These are phyloP conservation scores for Nicotiana obtusifolia DNA, from an alignment of 257 asterid genomes.

Conservation along the genomic window DNA sequence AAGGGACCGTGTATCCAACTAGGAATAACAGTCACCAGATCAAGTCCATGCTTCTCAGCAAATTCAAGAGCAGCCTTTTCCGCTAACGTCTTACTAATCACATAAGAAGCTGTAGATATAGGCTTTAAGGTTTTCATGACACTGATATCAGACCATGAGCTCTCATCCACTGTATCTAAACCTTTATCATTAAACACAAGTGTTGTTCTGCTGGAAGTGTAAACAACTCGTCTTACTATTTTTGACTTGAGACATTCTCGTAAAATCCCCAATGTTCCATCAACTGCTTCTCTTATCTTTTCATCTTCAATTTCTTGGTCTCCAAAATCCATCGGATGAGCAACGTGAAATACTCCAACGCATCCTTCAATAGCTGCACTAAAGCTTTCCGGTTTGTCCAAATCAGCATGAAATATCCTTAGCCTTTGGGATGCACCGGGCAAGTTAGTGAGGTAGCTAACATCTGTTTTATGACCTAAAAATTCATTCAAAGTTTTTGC, in stretches of 20 bases:
- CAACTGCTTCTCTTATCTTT: conserved; percentile 16
- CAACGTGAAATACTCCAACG: conserved; percentile 62
- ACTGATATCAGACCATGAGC: conserved; percentile 32
- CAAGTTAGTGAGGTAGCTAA: conserved; percentile 45
- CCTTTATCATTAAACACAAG: conserved; percentile 14
- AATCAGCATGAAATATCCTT: conserved; percentile 47
- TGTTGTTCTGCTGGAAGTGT: conserved; percentile 42
- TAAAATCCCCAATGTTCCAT: conserved; percentile 34
- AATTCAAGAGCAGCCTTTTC: conserved; percentile 49
- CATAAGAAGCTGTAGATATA: conserved; percentile 24
- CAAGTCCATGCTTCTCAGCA: conserved; percentile 44
- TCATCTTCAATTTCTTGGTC: conserved; percentile 44
- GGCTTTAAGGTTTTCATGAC: background rate
- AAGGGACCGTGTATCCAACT: conserved; percentile 59
- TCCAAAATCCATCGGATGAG: conserved; percentile 56
- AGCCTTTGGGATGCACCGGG: conserved; percentile 52
- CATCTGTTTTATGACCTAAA: conserved; percentile 32
- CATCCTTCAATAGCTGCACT: conserved; percentile 50
- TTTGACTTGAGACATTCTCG: conserved; percentile 39
- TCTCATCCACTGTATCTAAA: conserved; percentile 26
- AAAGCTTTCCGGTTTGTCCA: conserved; percentile 45
- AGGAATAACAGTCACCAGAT: conserved; percentile 43
- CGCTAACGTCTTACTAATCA: conserved; percentile 42
- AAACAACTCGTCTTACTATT: conserved; percentile 47
- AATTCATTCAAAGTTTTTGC: background rate